phyloP scores from a whole-genome alignment of 306 rosid species.

The Trifolium repens region DNA sequence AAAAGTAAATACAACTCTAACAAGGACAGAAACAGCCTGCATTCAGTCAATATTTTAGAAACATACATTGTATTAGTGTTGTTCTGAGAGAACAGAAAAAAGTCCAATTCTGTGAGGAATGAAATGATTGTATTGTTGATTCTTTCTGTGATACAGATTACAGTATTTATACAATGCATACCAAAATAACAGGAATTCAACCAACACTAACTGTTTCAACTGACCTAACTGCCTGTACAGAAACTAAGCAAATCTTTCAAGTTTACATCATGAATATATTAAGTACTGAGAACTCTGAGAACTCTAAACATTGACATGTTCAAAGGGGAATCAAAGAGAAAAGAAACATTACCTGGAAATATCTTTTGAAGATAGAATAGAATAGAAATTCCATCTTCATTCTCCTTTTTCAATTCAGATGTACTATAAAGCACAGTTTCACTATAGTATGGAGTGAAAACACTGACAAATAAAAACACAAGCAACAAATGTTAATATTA shows the following conservation, averaged over 20 bases:
- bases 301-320: constrained; percentile 4
- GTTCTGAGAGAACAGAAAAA: neutral
- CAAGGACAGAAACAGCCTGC: constrained; percentile 3
- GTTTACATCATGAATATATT: too few relatives aligned
- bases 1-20: neutral
- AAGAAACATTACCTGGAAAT: constrained; percentile 77
- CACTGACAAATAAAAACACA: constrained; percentile 57
- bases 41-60: constrained; percentile 3
- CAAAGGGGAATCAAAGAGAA: neutral
- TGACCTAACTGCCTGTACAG: too few relatives aligned
- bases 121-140: constrained; percentile 1
- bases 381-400: constrained; percentile 92
- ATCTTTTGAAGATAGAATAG: constrained; percentile 97
- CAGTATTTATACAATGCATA: neutral
- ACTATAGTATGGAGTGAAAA: constrained; percentile 98
- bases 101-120: neutral
- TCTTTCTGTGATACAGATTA: neutral
- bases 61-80: neutral
- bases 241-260: too few relatives aligned
- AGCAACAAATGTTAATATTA: constrained; percentile 28
- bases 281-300: neutral
- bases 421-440: constrained; percentile 93
- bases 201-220: neutral
- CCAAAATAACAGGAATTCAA: neutral
- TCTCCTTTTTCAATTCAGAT: constrained; percentile 82